These are phyloP conservation scores for Anisodus acutangulus DNA, from an alignment of 257 asterid genomes.

Conservation along the genomic window DNA sequence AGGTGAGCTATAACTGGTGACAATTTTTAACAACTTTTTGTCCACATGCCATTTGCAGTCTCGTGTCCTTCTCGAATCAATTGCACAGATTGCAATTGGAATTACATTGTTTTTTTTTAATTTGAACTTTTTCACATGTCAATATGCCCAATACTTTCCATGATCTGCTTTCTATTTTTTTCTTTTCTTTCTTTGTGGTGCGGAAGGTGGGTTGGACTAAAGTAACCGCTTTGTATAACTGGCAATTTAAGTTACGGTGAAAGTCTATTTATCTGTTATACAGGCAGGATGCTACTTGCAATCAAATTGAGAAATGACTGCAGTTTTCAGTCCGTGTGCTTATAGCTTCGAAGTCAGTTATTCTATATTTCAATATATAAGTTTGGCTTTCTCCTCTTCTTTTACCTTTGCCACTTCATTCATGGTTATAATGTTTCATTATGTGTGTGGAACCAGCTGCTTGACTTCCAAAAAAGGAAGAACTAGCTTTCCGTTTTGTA, in stretches of 20 bases:
- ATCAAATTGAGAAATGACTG: slow-evolving; percentile 1
- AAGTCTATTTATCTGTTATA: background rate
- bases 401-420: background rate
- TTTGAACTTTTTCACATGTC: background rate
- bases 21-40: background rate
- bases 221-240: background rate
- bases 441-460: slow-evolving; percentile 6
- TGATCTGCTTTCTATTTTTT: background rate
- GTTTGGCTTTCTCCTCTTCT: background rate
- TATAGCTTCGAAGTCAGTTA: background rate
- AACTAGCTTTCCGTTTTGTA: background rate
- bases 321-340: background rate
- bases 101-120: background rate
- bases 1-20: slow-evolving; percentile 54
- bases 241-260: background rate
- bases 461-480: background rate
- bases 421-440: slow-evolving; percentile 2
- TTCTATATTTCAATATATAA: background rate
- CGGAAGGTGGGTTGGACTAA: slow-evolving; percentile 19
- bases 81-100: background rate
- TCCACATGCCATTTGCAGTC: background rate
- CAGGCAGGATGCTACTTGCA: slow-evolving; percentile 2
- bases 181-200: slow-evolving; percentile 8
- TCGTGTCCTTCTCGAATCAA: background rate
- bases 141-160: background rate